Conservation (phyloP, 225 moss, liverwort and hornwort species). For the Climacium dendroides region DNA sequence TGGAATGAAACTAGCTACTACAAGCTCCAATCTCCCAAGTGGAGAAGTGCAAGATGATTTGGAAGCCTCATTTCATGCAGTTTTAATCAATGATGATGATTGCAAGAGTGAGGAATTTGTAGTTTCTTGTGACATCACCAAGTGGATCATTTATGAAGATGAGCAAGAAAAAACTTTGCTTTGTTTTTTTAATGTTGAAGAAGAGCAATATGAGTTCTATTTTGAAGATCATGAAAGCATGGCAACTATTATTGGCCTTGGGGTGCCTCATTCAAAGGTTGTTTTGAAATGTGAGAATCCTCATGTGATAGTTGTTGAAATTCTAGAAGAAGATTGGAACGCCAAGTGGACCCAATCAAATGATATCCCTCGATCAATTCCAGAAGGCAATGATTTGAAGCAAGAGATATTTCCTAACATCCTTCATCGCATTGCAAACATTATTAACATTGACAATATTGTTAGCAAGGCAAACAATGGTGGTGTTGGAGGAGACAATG, state of each 20-base stretch:
- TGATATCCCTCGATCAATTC: accelerated
- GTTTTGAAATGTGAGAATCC: neutral
- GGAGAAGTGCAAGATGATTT: neutral
- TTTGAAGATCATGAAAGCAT: neutral
- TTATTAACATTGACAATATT: neutral
- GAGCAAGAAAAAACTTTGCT: neutral
- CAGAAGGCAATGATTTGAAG: too few relatives aligned
- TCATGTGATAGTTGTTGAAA: neutral
- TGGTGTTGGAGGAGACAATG: neutral
- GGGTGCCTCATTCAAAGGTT: neutral
- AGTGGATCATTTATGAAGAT: neutral
- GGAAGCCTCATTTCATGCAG: accelerated
- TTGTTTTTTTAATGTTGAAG: neutral
- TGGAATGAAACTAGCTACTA: too few relatives aligned
- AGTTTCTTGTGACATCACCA: neutral
- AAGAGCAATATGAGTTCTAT: neutral
- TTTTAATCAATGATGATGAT: neutral
- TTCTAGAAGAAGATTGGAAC: neutral
- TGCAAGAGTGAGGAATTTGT: accelerated
- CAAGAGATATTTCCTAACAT: neutral
- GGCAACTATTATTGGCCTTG: neutral
- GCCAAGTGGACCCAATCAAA: neutral
- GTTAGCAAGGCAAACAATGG: neutral
- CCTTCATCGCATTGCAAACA: neutral
- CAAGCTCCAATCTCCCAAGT: too few relatives aligned